Percentiles rank a stretch among this genome's conserved stretches.
phyloP scores from a whole-genome alignment of 2,329 filamentous ascomycete species.

The Verticillium klebahnii region DNA sequence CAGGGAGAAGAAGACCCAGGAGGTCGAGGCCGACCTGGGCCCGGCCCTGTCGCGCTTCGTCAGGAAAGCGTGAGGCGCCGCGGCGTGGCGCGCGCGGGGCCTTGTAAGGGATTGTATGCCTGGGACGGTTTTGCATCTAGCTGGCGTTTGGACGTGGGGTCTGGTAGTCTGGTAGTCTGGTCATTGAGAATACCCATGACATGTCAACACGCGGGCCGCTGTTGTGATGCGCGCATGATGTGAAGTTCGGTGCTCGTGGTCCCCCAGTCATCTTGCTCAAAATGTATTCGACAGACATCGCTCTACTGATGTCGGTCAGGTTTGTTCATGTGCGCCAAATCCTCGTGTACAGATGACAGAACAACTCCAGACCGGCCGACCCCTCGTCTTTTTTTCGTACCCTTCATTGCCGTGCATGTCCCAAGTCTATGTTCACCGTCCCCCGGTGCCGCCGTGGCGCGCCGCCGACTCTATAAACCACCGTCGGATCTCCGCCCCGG shows the following conservation, averaged over 20 bases:
- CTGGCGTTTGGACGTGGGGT: conserved; percentile 11
- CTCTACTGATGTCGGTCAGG: not conserved
- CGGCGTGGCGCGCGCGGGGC: not conserved
- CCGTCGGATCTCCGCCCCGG: not conserved
- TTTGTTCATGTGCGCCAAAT: not conserved
- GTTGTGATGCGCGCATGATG: not conserved
- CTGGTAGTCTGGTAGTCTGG: not conserved
- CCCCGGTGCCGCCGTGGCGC: too few species aligned
- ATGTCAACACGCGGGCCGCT: not conserved
- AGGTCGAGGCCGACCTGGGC: conserved; percentile 70
- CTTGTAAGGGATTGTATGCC: not conserved
- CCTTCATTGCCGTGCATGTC: not conserved
- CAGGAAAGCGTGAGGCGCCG: conserved; percentile 51
- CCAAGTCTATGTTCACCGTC: not conserved
- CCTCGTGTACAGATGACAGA: not conserved
- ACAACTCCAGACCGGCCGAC: not conserved
- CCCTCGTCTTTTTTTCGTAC: not conserved
- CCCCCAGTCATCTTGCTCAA: not conserved
- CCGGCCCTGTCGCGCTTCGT: conserved; percentile 85
- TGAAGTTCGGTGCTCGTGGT: not conserved
- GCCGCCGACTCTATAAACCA: not conserved
- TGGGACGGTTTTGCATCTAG: conserved; percentile 8
- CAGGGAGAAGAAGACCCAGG: conserved; percentile 56
- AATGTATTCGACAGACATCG: not conserved
- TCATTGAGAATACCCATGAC: conserved; percentile 11